Conservation (phyloP, 768 basidiomycete genomes). For the Russula sp. region DNA sequence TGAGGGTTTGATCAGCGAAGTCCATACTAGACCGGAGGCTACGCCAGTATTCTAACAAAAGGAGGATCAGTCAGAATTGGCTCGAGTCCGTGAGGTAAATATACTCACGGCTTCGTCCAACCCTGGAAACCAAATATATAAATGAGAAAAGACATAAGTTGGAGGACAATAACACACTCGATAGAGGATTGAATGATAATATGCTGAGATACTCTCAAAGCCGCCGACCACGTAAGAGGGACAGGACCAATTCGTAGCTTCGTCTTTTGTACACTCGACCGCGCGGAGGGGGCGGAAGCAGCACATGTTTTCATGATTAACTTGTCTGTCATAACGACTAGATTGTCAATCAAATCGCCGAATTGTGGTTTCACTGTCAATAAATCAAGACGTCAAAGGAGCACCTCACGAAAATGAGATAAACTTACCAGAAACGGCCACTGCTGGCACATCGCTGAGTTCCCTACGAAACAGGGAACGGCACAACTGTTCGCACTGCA, state of each 20-base stretch:
- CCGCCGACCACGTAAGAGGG: constrained; percentile 1
- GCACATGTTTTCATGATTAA: background rate
- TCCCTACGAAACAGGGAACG: background rate
- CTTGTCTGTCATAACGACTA: background rate
- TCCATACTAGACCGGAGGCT: background rate
- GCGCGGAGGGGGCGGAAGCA: background rate
- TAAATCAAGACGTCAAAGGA: background rate
- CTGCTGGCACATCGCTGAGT: background rate
- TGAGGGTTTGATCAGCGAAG: background rate
- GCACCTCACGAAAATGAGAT: background rate
- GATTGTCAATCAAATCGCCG: background rate
- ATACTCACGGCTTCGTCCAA: constrained; percentile 1
- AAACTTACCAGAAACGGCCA: background rate
- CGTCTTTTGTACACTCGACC: background rate
- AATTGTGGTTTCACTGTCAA: background rate
- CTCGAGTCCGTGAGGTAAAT: no score
- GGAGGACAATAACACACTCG: background rate
- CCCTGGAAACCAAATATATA: background rate
- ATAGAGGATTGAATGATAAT: constrained; percentile 1
- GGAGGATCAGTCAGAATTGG: background rate
- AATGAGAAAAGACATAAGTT: background rate
- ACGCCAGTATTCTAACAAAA: constrained; percentile 5
- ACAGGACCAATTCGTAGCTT: background rate
- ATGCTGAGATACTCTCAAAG: background rate
- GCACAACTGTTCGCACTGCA: background rate